phyloP scores from a whole-genome alignment of 805 yeast genomes.

The Ogataea zsoltii region DNA sequence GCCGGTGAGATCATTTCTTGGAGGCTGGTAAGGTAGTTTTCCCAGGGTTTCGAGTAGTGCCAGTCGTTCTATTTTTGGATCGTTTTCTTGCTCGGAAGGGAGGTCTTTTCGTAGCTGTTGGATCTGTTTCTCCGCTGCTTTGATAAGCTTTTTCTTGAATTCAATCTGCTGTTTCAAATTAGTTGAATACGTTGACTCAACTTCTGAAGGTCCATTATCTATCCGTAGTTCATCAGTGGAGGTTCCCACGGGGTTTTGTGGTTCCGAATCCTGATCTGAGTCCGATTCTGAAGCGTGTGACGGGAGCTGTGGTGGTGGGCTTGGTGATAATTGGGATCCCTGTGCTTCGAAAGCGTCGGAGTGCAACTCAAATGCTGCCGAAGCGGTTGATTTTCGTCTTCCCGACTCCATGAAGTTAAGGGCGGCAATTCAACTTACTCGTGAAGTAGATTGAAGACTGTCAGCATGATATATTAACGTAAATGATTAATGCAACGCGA shows the following conservation, averaged over 20 bases:
- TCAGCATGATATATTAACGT: no score
- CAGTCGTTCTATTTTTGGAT: conserved; percentile 15
- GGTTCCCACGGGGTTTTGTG: neutral
- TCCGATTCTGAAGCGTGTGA: conserved; percentile 1
- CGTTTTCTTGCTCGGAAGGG: neutral
- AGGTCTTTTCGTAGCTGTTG: conserved; percentile 6
- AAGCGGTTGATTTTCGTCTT: neutral
- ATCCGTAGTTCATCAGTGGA: neutral
- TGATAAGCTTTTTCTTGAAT: conserved; percentile 20
- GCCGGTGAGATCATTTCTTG: conserved; percentile 30
- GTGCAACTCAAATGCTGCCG: neutral
- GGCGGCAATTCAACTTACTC: neutral
- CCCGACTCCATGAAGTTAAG: no score
- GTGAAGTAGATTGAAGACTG: no score
- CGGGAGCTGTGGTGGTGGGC: conserved; percentile 1
- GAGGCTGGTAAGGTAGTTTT: conserved; percentile 31
- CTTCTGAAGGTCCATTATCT: neutral
- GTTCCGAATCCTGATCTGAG: neutral
- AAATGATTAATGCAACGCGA: no score
- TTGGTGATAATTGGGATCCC: neutral
- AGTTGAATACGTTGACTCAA: conserved; percentile 18
- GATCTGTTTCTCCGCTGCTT: conserved; percentile 22
- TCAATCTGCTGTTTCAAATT: conserved; percentile 26
- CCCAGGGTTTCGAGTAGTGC: conserved; percentile 27
- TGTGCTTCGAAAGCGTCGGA: conserved; percentile 1